These are phyloP conservation scores for Podosphaera xanthii DNA, from an alignment of 2,329 filamentous ascomycete genomes.

Conservation along the genomic window DNA sequence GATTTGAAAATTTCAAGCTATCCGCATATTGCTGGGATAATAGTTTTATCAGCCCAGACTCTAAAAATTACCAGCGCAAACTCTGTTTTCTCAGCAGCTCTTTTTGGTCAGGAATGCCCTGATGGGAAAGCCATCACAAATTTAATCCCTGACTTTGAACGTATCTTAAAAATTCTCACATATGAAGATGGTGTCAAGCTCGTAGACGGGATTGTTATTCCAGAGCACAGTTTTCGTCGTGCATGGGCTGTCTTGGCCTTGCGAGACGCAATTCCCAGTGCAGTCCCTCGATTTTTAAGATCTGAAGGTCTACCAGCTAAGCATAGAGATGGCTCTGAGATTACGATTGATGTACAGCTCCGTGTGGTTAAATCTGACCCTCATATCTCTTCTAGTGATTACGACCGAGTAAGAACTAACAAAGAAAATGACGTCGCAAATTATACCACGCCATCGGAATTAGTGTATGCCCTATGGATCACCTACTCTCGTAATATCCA, in stretches of 20 bases:
- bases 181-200: constrained; percentile 70
- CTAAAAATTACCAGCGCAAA: constrained; percentile 81
- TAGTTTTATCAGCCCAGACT: constrained; percentile 62
- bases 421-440: constrained; percentile 21
- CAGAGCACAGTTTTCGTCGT: constrained; percentile 84
- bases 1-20: constrained; percentile 79
- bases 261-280: constrained; percentile 61
- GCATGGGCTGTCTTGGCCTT: constrained; percentile 68
- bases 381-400: constrained; percentile 30
- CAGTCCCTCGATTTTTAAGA: constrained; percentile 53
- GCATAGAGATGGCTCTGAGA: constrained; percentile 75
- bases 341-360: constrained; percentile 92
- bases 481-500: constrained; percentile 90
- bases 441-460: constrained; percentile 37
- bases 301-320: constrained; percentile 67
- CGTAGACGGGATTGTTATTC: constrained; percentile 85
- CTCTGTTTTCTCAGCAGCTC: constrained; percentile 72
- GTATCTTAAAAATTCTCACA: constrained; percentile 55
- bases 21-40: constrained; percentile 89
- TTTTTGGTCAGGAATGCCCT: constrained; percentile 74
- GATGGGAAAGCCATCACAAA: constrained; percentile 60
- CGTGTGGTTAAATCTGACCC: constrained; percentile 81
- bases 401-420: constrained; percentile 42
- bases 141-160: constrained; percentile 71
- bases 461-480: constrained; percentile 90